Conservation (phyloP, 164 flowering plant genomes). For the Echeveria elegans region DNA sequence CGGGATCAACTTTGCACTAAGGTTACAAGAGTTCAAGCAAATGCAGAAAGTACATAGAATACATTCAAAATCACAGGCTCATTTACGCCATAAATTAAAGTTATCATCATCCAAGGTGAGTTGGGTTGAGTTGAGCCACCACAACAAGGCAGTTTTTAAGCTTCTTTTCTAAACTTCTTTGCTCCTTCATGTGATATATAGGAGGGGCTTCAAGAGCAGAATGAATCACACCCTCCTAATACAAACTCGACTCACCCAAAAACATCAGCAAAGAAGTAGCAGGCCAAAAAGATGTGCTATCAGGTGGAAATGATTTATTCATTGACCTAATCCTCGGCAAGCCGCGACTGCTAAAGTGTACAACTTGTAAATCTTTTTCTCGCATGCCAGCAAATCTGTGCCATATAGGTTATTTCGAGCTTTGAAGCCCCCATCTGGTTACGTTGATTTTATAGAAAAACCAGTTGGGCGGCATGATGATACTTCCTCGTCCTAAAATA, state of each 20-base stretch:
- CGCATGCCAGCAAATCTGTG: background rate
- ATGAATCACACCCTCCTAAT: background rate
- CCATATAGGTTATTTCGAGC: background rate
- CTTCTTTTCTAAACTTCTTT: background rate
- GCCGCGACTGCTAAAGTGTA: background rate
- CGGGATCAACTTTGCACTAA: constrained; percentile 59
- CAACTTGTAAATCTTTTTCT: background rate
- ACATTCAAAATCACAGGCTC: constrained; percentile 41
- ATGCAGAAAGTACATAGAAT: constrained; percentile 69
- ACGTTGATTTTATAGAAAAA: too few relatives aligned
- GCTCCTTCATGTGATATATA: background rate
- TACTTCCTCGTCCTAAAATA: background rate
- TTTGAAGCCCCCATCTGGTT: background rate
- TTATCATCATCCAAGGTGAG: constrained; percentile 17
- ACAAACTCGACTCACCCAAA: background rate
- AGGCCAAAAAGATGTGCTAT: background rate
- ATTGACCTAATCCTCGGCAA: background rate
- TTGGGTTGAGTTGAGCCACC: background rate
- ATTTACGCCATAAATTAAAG: constrained; percentile 26
- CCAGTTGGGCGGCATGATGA: background rate
- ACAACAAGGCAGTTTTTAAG: background rate
- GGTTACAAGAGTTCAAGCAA: constrained; percentile 66
- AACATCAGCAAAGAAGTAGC: background rate
- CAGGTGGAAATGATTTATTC: background rate
- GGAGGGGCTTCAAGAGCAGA: background rate